Evolutionary conservation across 2,329 filamentous ascomycete genomes (phyloP).

Genomic region (Falciphora oryzae): DNA sequence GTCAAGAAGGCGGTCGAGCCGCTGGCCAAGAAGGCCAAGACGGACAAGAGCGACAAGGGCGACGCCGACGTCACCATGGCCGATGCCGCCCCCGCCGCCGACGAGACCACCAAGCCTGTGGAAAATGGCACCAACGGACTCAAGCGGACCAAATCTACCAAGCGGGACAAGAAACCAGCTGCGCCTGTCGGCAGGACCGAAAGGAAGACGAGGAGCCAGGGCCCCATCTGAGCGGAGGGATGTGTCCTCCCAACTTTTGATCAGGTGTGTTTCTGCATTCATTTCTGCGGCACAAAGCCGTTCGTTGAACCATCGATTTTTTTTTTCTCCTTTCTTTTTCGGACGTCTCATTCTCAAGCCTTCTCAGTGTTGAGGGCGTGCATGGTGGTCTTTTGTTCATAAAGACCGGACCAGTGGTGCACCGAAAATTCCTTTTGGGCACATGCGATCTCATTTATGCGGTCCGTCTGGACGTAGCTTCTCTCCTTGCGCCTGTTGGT

Average conservation of each 20-base stretch:
- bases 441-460: background rate
- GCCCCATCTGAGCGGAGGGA: conserved; percentile 14
- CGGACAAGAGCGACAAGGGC: conserved; percentile 8
- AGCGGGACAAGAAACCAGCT: conserved; percentile 22
- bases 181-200: conserved; percentile 28
- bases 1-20: conserved; percentile 7
- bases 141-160: conserved; percentile 19
- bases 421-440: background rate
- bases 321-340: no score
- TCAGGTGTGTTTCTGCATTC: background rate
- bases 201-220: conserved; percentile 35
- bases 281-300: background rate
- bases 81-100: background rate
- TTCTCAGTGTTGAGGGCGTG: background rate
- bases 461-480: background rate
- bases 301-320: background rate
- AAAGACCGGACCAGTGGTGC: background rate
- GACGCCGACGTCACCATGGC: conserved; percentile 2
- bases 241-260: background rate
- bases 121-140: conserved; percentile 11
- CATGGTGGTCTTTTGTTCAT: background rate
- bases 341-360: background rate
- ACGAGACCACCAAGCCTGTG: background rate
- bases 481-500: background rate
- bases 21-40: conserved; percentile 16